Evolutionary conservation across 192 early-diverging fungal genomes (phyloP).

Genomic region (Backusella liffmaniae): DNA sequence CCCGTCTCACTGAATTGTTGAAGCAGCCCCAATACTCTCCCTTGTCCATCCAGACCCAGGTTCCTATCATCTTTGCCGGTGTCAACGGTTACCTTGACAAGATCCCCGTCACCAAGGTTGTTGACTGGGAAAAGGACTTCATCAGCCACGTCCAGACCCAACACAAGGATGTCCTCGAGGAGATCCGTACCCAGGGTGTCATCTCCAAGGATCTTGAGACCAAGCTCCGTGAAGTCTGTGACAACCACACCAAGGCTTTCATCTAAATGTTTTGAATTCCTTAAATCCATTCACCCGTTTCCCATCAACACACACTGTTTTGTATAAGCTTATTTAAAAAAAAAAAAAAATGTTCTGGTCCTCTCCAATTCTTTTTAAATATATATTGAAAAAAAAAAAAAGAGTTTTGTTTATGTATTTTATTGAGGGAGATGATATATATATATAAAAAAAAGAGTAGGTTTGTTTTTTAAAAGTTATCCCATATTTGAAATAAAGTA

Average conservation of each 20-base stretch:
- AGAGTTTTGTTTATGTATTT: neutral
- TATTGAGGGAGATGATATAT: neutral
- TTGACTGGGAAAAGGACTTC: slow-evolving; percentile 91
- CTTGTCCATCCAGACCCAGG: slow-evolving; percentile 95
- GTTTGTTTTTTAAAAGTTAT: neutral
- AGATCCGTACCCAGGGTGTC: slow-evolving; percentile 87
- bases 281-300: slow-evolving; percentile 33
- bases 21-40: slow-evolving; percentile 99
- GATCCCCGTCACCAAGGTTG: slow-evolving; percentile 90
- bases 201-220: slow-evolving; percentile 87
- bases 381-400: neutral
- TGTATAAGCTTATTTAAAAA: slow-evolving; percentile 4
- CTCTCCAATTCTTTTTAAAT: neutral
- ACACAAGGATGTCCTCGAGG: slow-evolving; percentile 84
- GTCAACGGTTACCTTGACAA: slow-evolving; percentile 99
- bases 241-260: slow-evolving; percentile 80
- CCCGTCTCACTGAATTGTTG: slow-evolving; percentile 97
- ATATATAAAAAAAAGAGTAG: neutral
- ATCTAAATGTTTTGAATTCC: slow-evolving; percentile 45
- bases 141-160: slow-evolving; percentile 86
- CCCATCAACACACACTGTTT: neutral
- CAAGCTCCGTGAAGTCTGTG: slow-evolving; percentile 88
- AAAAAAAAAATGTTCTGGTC: neutral
- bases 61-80: slow-evolving; percentile 97
- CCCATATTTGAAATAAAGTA: neutral